Evolutionary conservation across 2,329 filamentous ascomycete species (phyloP).

Genomic region (Claviceps fusiformis): DNA sequence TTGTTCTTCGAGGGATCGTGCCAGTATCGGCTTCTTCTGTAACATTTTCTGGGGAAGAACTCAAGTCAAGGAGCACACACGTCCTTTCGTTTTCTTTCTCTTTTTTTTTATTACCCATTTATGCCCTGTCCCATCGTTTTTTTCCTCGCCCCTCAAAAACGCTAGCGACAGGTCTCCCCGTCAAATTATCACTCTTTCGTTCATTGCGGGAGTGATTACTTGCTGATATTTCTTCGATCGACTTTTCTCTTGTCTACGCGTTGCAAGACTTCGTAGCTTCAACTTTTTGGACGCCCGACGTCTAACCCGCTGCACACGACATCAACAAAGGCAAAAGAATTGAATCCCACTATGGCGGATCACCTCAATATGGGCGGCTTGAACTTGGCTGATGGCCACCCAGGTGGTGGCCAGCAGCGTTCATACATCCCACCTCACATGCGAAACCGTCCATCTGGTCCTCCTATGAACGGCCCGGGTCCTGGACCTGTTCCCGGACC

Average conservation of each 20-base stretch:
- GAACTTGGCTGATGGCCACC: constrained; percentile 39
- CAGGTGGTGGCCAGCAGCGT: constrained; percentile 24
- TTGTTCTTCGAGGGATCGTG: constrained; percentile 27
- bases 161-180: constrained; percentile 13
- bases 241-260: constrained; percentile 2
- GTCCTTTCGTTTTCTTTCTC: constrained; percentile 20
- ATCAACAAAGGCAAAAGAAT: neutral
- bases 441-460: constrained; percentile 36
- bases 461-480: constrained; percentile 2
- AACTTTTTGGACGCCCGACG: neutral
- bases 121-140: constrained; percentile 19
- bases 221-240: constrained; percentile 5
- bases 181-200: constrained; percentile 14
- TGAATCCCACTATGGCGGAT: constrained; percentile 53
- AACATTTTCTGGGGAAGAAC: constrained; percentile 20
- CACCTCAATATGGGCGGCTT: constrained; percentile 73
- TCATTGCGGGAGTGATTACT: constrained; percentile 17
- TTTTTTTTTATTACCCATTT: constrained; percentile 6
- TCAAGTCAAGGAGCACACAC: constrained; percentile 16
- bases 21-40: constrained; percentile 19
- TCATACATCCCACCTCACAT: constrained; percentile 82
- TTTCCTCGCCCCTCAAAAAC: neutral
- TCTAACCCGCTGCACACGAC: neutral
- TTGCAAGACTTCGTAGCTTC: neutral
- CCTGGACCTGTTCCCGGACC: constrained; percentile 6